phyloP scores from a whole-genome alignment of 1,284 basidiomycete species.

The Fomitiporia mediterranea region DNA sequence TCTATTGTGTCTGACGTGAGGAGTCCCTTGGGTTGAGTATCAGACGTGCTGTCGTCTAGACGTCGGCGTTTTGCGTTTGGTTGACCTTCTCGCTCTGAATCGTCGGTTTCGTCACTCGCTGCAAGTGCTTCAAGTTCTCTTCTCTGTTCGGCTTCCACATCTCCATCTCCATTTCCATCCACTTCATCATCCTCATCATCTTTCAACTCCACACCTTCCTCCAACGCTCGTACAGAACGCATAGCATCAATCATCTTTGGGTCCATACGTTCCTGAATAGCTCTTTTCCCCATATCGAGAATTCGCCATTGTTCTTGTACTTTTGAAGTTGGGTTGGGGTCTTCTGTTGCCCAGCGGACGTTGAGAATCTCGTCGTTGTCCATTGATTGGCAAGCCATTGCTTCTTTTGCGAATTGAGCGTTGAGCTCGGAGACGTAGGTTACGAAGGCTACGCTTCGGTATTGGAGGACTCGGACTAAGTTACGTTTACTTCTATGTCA shows the following conservation, averaged over 20 bases:
- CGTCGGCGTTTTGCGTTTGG: slow-evolving; percentile 25
- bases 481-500: slow-evolving; percentile 6
- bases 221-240: slow-evolving; percentile 73
- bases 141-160: slow-evolving; percentile 22
- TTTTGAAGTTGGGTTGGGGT: slow-evolving; percentile 88
- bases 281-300: slow-evolving; percentile 77
- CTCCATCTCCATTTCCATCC: slow-evolving; percentile 30
- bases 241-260: slow-evolving; percentile 84
- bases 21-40: slow-evolving; percentile 42
- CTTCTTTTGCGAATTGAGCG: slow-evolving; percentile 97
- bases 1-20: slow-evolving; percentile 79
- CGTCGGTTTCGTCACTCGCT: slow-evolving; percentile 25
- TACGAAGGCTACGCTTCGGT: slow-evolving; percentile 95
- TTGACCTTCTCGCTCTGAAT: slow-evolving; percentile 27
- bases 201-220: slow-evolving; percentile 67
- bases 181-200: slow-evolving; percentile 33
- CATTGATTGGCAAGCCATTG: slow-evolving; percentile 97
- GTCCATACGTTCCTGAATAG: slow-evolving; percentile 80
- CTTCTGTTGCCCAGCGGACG: slow-evolving; percentile 96
- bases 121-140: slow-evolving; percentile 33
- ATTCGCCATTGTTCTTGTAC: slow-evolving; percentile 78
- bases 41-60: slow-evolving; percentile 24
- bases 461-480: slow-evolving; percentile 85
- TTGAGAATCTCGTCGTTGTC: slow-evolving; percentile 98
- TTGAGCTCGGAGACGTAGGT: slow-evolving; percentile 85